Base-by-base conservation (phyloP, 148 eudicot genomes). In the Amaranthus hypochondriacus region DNA sequence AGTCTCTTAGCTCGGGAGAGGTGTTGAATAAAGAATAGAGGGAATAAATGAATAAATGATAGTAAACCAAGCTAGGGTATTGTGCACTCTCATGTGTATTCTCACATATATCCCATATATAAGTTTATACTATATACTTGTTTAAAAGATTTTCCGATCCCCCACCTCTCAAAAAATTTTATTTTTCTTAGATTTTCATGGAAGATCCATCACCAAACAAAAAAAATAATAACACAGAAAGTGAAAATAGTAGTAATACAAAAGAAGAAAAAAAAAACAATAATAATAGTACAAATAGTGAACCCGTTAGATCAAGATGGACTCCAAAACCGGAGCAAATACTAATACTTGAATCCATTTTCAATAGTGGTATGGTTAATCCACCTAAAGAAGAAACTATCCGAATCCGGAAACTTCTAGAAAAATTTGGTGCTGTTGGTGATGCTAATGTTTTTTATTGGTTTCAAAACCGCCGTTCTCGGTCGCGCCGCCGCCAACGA, bases 361-460 rank as follows among this genome's bases (percentile, higher is more conserved):
- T 91, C 84, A 91, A 91, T 71, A 88, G 97, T 61, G 98, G 98
- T 2, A 89, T 87, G 89, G 98, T 93, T 1, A 93, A 93, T 77
- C 98, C 98, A 4, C 91, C 94, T 1, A 93, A 89, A 60, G 92
- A 93, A 2, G 98, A 91, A 58, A 93, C 98, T 0, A 89, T 89
- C 2, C 80, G 91, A 74, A 91, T 93, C 48, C 81, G 98, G 0
- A 91, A 89, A 60, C 72, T 88, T 0, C 89, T 93, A 0, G 92
- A 93, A 78, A 87, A 87, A 60, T 93, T 85, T 69, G 98, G 98
- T 3, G n/a, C 97, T 0, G 98, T 93, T 0, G 95, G 91, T 0
- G 98, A 93, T 64, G 98, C 97, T 4, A 93, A 93, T 62, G 95
- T 93, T 56, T 93, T 93, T 43, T 93, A 91, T 71, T 93, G 98